Conservation (phyloP, 257 asterid genomes). For the Primulina tabacum region DNA sequence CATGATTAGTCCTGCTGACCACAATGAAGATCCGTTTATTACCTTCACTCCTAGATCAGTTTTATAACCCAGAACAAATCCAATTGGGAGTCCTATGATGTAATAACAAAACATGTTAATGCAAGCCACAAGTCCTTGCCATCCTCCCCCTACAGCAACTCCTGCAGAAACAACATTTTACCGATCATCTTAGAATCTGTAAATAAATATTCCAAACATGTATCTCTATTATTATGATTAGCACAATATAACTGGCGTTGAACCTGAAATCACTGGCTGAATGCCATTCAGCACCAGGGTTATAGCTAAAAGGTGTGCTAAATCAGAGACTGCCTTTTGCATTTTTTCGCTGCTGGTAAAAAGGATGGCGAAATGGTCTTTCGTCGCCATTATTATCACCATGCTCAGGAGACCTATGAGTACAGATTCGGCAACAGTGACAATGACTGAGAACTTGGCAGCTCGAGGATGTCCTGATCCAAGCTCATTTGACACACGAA, state of each 20-base stretch:
- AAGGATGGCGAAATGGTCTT: constrained; percentile 60
- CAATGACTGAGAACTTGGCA: constrained; percentile 72
- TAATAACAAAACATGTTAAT: constrained; percentile 81
- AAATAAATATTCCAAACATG: neutral
- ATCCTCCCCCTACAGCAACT: constrained; percentile 98
- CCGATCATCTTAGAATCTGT: neutral
- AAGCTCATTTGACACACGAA: constrained; percentile 87
- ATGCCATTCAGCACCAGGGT: constrained; percentile 87
- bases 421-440: constrained; percentile 63
- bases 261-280: constrained; percentile 96
- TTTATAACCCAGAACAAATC: constrained; percentile 75
- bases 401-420: constrained; percentile 66
- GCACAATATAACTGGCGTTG: neutral
- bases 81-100: constrained; percentile 71
- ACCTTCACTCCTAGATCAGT: constrained; percentile 82
- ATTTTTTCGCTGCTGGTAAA: constrained; percentile 64
- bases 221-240: neutral
- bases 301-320: constrained; percentile 78
- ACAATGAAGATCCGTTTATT: neutral
- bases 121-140: constrained; percentile 94
- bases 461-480: constrained; percentile 90
- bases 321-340: constrained; percentile 78
- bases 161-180: constrained; percentile 39
- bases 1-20: neutral
- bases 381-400: constrained; percentile 57